A percentile compares a stretch with the other conserved stretches of the same genome.
Evolutionary conservation across 2,329 filamentous ascomycete species (phyloP).

Genomic region (Fusarium sp.): DNA sequence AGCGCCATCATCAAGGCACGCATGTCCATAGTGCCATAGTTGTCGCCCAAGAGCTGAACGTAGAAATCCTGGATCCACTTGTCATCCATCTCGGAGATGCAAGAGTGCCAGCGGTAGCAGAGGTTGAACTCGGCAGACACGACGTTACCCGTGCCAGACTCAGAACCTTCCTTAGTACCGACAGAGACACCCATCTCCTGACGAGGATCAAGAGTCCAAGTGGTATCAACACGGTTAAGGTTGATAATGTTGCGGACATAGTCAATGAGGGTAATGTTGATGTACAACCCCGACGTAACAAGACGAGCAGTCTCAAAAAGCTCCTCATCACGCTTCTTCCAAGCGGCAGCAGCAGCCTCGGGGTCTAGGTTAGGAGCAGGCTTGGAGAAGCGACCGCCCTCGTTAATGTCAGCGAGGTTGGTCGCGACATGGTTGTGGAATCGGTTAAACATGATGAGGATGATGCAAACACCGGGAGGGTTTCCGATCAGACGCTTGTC

Average conservation of each 20-base stretch:
- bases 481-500: conserved; percentile 77
- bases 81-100: conserved; percentile 80
- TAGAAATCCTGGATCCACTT: conserved; percentile 82
- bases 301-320: conserved; percentile 83
- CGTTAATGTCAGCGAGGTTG: conserved; percentile 87
- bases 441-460: conserved; percentile 82
- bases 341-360: conserved; percentile 63
- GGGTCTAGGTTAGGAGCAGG: conserved; percentile 63
- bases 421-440: conserved; percentile 91
- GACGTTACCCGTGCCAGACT: conserved; percentile 81
- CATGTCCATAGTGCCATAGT: conserved; percentile 67
- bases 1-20: conserved; percentile 73
- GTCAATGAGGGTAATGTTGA: conserved; percentile 82
- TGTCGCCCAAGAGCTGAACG: conserved; percentile 65
- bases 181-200: conserved; percentile 70
- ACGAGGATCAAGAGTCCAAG: conserved; percentile 85
- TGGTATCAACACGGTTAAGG: conserved; percentile 68
- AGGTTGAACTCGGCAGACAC: conserved; percentile 92
- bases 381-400: conserved; percentile 80
- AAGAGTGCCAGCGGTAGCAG: conserved; percentile 88
- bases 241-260: conserved; percentile 85
- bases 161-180: conserved; percentile 67
- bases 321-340: conserved; percentile 80
- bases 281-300: conserved; percentile 80
- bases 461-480: conserved; percentile 76